Percentiles rank a stretch among this genome's conserved stretches.
phyloP scores from a whole-genome alignment of 1,284 basidiomycete species.

The Malassezia pachydermatis region DNA sequence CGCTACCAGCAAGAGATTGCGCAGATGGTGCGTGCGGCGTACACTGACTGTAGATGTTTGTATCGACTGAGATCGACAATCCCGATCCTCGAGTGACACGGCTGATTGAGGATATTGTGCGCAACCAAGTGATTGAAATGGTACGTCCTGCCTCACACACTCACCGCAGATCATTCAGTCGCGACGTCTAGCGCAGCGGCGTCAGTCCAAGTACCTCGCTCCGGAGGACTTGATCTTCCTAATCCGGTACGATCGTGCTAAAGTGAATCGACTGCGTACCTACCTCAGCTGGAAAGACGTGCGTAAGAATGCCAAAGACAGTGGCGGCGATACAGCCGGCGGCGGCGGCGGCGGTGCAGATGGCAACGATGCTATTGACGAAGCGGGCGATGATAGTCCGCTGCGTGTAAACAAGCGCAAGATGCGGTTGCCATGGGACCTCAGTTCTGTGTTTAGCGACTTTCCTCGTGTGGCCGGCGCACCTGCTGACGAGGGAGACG shows the following conservation, averaged over 20 bases:
- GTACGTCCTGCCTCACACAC: slow-evolving; percentile 51
- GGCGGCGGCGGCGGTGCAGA: slow-evolving; percentile 51
- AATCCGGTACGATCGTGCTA: slow-evolving; percentile 84
- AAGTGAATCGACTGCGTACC: slow-evolving; percentile 81
- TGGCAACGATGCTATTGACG: slow-evolving; percentile 23
- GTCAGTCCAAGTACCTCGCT: slow-evolving; percentile 72
- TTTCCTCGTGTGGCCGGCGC: slow-evolving; percentile 23
- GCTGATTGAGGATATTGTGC: slow-evolving; percentile 89
- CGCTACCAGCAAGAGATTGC: slow-evolving; percentile 58
- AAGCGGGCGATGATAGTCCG: slow-evolving; percentile 45
- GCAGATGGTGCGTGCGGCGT: slow-evolving; percentile 58
- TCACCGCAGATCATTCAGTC: slow-evolving; percentile 71
- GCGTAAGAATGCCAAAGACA: slow-evolving; percentile 82
- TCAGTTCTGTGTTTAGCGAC: slow-evolving; percentile 70
- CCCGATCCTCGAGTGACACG: slow-evolving; percentile 76
- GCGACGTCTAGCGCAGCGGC: slow-evolving; percentile 66
- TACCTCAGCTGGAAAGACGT: slow-evolving; percentile 99
- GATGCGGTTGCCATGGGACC: slow-evolving; percentile 92
- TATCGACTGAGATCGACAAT: slow-evolving; percentile 88
- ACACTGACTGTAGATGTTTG: slow-evolving; percentile 64
- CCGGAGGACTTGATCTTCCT: slow-evolving; percentile 94
- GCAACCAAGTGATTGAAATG: slow-evolving; percentile 81
- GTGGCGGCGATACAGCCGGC: slow-evolving; percentile 57
- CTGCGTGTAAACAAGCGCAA: slow-evolving; percentile 83
- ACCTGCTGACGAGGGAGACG: slow-evolving; percentile 81